Base-by-base conservation (phyloP, 2,329 filamentous ascomycete genomes). In the Beauveria scarabaeidicola region DNA sequence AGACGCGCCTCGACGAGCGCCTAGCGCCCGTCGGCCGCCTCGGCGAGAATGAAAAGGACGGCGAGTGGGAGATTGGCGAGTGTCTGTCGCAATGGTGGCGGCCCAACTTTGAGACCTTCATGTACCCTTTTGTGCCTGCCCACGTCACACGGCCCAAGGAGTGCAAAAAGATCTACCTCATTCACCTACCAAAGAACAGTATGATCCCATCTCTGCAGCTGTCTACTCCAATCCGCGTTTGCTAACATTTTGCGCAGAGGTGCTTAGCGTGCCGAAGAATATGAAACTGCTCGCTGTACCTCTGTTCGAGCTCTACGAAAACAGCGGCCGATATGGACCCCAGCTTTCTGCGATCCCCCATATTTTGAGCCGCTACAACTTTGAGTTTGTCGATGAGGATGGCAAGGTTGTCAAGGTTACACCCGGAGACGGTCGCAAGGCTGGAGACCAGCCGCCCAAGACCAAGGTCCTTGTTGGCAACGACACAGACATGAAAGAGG, bases 261-360 rank as follows among this genome's bases (percentile, higher is more conserved):
- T 97, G 15, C 82, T 99, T 47, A 95, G 90, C 69, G 94, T 99
- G 9, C 94, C 94, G 0, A 99, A 99, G 78, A 99, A 99, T 76
- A 97, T 99, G 94, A 99, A 99, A 73, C 85, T 99, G 25, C 87
- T 99, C 44, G 94, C 94, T 1, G 94, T 99, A 1, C 94, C 94
- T 0, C 81, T 99, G 1, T 97, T 97, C 75, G 94, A 99, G 76
- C 85, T 99, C 43, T 99, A 99, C 78, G 94, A 99, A 69, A 99
- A 99, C 74, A 96, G 91, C 0, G 89, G 88, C 13, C 82, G 94
- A 61, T 99, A 99, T 71, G 94, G 94, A 0, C 94, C 94, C 5
- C 94, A 99, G 72, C 85, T 99, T 17, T 96, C 92, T 1, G 94
- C 94, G 1, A 97, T 99, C 60, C 94, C 94, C 0, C 94, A 99